Evolutionary conservation across 371 early-diverging fungal genomes (phyloP), one percentile per base, ranked within the genome.

Genomic region (Batrachochytrium dendrobatidis): DNA sequence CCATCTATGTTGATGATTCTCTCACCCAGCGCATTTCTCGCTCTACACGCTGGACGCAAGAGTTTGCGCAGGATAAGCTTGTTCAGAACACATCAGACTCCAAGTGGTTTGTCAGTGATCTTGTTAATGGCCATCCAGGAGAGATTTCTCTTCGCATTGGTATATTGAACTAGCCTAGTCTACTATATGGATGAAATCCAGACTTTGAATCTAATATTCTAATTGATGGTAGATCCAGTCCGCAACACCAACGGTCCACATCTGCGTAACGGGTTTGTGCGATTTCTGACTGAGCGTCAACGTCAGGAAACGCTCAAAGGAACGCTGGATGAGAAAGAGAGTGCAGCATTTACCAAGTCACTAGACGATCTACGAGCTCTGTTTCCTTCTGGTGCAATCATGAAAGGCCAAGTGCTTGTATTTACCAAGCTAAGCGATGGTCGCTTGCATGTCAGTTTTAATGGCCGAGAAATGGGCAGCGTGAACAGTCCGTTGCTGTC

Each of bases 231-330:
- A 50, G 84, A 74, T 0, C 86, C 88, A 26, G 75, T 74, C 15
- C 78, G 82, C 28, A 64, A 71, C 43, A 85, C 88, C 3, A 81
- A 81, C 54, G 83, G 82, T 1, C 82, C 83, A 26, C 88, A 87
- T 69, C 62, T 87, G 35, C 81, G 88, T 5, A 86, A 87, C 62
- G 86, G 88, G 0, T 85, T 87, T 62, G 71, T 83, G 8, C 71
- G 84, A 4, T 62, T 76, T n/a, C 67, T 87, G 54, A 64, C 76
- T 49, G 75, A 62, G 34, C 56, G 48, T 12, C 34, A 75, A 52
- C 39, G 39, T n/a, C 60, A 67, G 0, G 80, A 79, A 58, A n/a
- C n/a, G n/a, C n/a, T n/a, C n/a, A 76, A 75, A 1, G 64, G 74
- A 34, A 76, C 73, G 49, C 35, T 56, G 35, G 24, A 28, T 6